Conservation (phyloP, 2,329 filamentous ascomycete genomes). For the Scleromitrula shiraiana region DNA sequence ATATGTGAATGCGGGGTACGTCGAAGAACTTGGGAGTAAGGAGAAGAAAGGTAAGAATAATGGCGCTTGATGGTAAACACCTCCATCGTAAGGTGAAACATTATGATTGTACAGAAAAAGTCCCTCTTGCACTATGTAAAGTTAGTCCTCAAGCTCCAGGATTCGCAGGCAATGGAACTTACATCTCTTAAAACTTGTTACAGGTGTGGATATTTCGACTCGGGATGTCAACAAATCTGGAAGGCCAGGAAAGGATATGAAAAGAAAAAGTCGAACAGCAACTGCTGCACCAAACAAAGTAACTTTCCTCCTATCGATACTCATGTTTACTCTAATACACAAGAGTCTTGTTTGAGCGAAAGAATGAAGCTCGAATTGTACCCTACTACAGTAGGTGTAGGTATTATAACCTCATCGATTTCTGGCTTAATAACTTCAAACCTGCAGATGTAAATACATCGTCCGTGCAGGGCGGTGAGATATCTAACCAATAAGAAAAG, state of each 20-base stretch:
- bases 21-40: constrained; percentile 63
- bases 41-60: constrained; percentile 87
- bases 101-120: constrained; percentile 94
- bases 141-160: constrained; percentile 7
- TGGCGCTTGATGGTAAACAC: constrained; percentile 74
- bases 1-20: constrained; percentile 65
- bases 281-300: constrained; percentile 70
- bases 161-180: constrained; percentile 18
- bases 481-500: constrained; percentile 7
- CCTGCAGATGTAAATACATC: too few relatives aligned
- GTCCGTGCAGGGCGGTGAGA: constrained; percentile 11
- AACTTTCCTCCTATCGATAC: constrained; percentile 49
- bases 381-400: too few relatives aligned
- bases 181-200: constrained; percentile 97
- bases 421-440: too few relatives aligned
- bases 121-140: constrained; percentile 74
- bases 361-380: constrained; percentile 14
- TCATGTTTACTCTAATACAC: constrained; percentile 39
- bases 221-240: constrained; percentile 80
- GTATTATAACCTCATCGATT: neutral
- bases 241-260: constrained; percentile 71
- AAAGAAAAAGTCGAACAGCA: constrained; percentile 70
- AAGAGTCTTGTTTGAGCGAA: constrained; percentile 11
- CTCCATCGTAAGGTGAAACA: constrained; percentile 94
- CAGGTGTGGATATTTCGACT: constrained; percentile 93